Conservation (phyloP, 148 eudicot genomes). For the Heliamphora exappendiculata region DNA sequence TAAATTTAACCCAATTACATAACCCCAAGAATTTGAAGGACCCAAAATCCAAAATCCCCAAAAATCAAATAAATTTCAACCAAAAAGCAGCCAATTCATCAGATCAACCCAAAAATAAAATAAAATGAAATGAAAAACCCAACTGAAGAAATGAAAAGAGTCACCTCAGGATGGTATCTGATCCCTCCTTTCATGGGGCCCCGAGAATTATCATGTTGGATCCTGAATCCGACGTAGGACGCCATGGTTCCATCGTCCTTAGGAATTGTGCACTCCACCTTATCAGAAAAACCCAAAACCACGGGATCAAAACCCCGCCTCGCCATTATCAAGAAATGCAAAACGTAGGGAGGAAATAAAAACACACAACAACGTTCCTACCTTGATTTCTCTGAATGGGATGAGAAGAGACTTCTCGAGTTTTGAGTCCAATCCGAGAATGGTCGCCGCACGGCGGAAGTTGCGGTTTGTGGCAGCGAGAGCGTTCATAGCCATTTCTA, state of each 20-base stretch:
- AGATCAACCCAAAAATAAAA: neutral
- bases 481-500: conserved; percentile 40
- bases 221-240: conserved; percentile 45
- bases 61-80: neutral
- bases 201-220: conserved; percentile 55
- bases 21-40: neutral
- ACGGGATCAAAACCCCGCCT: neutral
- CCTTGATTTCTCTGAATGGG: conserved; percentile 70
- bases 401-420: conserved; percentile 57
- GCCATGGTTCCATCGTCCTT: conserved; percentile 45
- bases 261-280: conserved; percentile 58
- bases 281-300: conserved; percentile 14
- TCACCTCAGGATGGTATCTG: conserved; percentile 57
- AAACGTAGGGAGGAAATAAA: neutral
- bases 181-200: conserved; percentile 70
- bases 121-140: neutral
- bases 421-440: conserved; percentile 47
- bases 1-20: neutral
- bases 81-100: neutral
- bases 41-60: neutral
- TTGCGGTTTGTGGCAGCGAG: conserved; percentile 60
- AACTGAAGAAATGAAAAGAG: neutral
- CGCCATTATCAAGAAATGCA: neutral
- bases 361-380: neutral
- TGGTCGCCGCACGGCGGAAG: conserved; percentile 45